Evolutionary conservation across 768 basidiomycete species (phyloP).

Genomic region (Hemileccinum rubropunctum): DNA sequence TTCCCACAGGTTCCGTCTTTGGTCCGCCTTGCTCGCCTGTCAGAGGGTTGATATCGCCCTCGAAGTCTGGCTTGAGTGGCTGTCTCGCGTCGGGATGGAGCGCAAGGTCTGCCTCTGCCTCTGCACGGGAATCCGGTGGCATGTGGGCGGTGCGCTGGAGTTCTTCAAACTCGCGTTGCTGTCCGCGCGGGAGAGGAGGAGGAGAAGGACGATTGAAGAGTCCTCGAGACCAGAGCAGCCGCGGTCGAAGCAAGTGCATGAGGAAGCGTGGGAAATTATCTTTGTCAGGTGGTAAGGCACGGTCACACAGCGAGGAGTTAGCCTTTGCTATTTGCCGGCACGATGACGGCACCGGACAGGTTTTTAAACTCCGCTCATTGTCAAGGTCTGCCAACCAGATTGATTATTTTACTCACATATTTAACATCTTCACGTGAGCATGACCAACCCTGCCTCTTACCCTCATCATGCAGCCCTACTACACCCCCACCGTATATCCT

Average conservation of each 20-base stretch:
- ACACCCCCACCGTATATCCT: slow-evolving; percentile 8
- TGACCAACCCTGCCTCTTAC: not conserved
- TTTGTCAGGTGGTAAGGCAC: too few relatives aligned
- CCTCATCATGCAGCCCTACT: slow-evolving; percentile 25
- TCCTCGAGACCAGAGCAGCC: slow-evolving; percentile 5
- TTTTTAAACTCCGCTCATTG: not conserved
- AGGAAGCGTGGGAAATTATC: too few relatives aligned
- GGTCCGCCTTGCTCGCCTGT: slow-evolving; percentile 89
- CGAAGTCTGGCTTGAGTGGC: slow-evolving; percentile 64
- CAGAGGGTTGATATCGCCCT: slow-evolving; percentile 74
- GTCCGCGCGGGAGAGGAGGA: slow-evolving; percentile 66
- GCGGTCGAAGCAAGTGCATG: not conserved
- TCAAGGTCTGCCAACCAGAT: too few relatives aligned
- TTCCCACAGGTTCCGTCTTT: slow-evolving; percentile 75
- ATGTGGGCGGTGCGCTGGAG: slow-evolving; percentile 62
- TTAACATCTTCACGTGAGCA: too few relatives aligned
- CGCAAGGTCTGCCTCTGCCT: slow-evolving; percentile 42
- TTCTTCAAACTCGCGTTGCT: slow-evolving; percentile 88
- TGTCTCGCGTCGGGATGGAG: slow-evolving; percentile 69
- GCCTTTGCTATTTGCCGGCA: too few relatives aligned
- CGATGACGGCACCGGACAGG: too few relatives aligned
- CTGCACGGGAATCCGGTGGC: slow-evolving; percentile 32
- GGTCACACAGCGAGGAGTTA: too few relatives aligned
- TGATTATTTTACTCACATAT: too few relatives aligned
- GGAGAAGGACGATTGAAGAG: slow-evolving; percentile 61